Base-by-base conservation (phyloP, 768 basidiomycete species). In the Lentinula sp. region DNA sequence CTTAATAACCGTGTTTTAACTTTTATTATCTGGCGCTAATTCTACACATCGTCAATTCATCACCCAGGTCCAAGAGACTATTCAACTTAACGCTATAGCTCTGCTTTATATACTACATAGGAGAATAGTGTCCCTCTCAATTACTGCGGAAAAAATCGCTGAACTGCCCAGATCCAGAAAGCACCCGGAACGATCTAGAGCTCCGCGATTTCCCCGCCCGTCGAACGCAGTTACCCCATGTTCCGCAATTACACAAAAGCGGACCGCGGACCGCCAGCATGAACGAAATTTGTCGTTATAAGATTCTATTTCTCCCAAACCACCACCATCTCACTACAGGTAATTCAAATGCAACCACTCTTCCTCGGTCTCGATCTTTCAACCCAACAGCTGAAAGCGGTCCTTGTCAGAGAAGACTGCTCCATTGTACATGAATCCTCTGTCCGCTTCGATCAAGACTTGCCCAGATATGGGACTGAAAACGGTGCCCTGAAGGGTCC, bases 361-460 rank as follows among this genome's bases (percentile, higher is more conserved):
- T 60, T 91, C 70, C 85, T 94, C 23, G 93, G 93, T 13, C 81
- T 94, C 58, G 93, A 95, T 72, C 81, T 93, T 42, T 93, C 90
- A 1, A 95, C 93, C 0, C 93, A 96, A 69, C 86, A 87, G 64
- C 78, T 92, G 59, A 91, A 95, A 72, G 91, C 87, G 0, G 81
- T 91, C 43, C 67, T 93, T 53, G 80, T 89, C 58, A 72, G 81
- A 21, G 76, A 84, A 43, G 78, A 84, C 60, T 60, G 52, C 31
- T 78, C 77, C 18, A 76, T 90, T 61, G 76, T 90, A 0, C 81
- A 87, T 65, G 88, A 93, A 70, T 78, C 81, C 10, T 78, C 87
- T 2, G 87, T 95, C 16, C 81, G 90, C 69, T 96, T 93, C 68
- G 89, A 92, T 72, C 78, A 78, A 43, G 93, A 96, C 68, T 75